Percentiles rank a stretch among this genome's conserved stretches.
Conservation (phyloP, 176 grass and related monocot genomes). For the Lolium multiflorum region DNA sequence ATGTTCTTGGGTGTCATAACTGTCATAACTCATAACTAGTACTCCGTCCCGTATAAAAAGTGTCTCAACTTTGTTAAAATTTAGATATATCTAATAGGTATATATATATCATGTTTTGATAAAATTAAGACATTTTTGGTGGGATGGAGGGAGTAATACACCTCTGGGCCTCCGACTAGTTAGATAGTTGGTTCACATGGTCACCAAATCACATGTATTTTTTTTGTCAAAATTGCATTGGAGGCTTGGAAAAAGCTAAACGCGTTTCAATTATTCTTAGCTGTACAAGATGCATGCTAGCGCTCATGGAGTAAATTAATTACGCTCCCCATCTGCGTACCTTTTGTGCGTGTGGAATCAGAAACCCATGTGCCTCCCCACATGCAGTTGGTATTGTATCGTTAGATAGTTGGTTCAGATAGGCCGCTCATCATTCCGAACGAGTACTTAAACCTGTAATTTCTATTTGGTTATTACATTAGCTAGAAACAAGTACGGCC, state of each 20-base stretch:
- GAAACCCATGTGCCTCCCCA: slow-evolving; percentile 12
- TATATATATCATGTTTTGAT: no score
- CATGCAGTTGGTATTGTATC: not conserved
- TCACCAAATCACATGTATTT: no score
- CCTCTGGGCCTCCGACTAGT: no score
- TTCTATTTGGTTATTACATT: not conserved
- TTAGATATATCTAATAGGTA: no score
- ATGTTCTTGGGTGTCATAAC: no score
- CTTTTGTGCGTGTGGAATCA: not conserved
- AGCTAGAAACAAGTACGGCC: not conserved
- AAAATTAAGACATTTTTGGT: no score
- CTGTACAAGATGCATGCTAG: not conserved
- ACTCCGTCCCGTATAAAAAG: no score
- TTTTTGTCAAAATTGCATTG: not conserved
- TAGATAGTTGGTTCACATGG: no score
- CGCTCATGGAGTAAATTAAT: not conserved
- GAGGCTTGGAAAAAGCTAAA: not conserved
- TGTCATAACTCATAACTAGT: no score
- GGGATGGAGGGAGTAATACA: no score
- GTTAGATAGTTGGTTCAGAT: not conserved
- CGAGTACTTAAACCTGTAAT: not conserved
- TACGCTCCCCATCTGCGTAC: not conserved
- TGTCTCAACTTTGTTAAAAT: no score
- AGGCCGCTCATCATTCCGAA: not conserved
- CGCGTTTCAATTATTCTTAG: not conserved